Evolutionary conservation across 495 filamentous ascomycete species (phyloP).

Genomic region (Neurospora cerealis): DNA sequence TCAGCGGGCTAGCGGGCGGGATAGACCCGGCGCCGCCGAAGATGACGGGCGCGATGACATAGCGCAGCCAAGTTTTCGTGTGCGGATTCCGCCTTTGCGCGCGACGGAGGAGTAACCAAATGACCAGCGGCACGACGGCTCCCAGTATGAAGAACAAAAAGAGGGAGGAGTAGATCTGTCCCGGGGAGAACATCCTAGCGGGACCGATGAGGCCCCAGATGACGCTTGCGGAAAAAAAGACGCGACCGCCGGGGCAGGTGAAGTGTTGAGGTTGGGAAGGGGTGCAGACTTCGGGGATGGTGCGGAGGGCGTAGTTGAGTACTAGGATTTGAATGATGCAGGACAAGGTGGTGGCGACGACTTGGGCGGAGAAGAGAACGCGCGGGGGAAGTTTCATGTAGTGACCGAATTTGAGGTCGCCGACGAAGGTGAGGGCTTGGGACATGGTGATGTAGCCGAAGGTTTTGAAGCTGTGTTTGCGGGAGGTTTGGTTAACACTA

Average conservation of each 20-base stretch:
- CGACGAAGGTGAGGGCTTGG: constrained; percentile 44
- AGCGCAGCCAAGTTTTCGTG: constrained; percentile 35
- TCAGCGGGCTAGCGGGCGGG: constrained; percentile 58
- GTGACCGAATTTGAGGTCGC: constrained; percentile 51
- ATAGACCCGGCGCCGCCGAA: constrained; percentile 57
- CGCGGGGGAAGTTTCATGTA: constrained; percentile 65
- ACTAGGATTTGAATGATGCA: constrained; percentile 58
- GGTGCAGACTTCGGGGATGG: constrained; percentile 52
- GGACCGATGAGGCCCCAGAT: constrained; percentile 66
- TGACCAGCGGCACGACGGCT: constrained; percentile 43
- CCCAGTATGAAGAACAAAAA: constrained; percentile 56
- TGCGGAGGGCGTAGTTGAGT: constrained; percentile 54
- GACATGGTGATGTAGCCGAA: constrained; percentile 63
- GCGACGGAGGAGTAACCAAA: constrained; percentile 31
- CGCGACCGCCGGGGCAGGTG: constrained; percentile 56
- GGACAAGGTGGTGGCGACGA: constrained; percentile 54
- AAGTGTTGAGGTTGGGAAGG: constrained; percentile 51
- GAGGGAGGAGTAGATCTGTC: constrained; percentile 55
- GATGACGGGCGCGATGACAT: constrained; percentile 55
- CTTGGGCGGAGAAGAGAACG: constrained; percentile 58
- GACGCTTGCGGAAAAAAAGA: constrained; percentile 59
- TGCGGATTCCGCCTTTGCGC: constrained; percentile 41
- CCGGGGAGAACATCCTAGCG: constrained; percentile 55
- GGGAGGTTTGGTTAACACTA: background rate
- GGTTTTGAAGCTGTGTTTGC: constrained; percentile 49